Base-by-base conservation (phyloP, 148 eudicot genomes). In the Mesembryanthemum crystallinum region DNA sequence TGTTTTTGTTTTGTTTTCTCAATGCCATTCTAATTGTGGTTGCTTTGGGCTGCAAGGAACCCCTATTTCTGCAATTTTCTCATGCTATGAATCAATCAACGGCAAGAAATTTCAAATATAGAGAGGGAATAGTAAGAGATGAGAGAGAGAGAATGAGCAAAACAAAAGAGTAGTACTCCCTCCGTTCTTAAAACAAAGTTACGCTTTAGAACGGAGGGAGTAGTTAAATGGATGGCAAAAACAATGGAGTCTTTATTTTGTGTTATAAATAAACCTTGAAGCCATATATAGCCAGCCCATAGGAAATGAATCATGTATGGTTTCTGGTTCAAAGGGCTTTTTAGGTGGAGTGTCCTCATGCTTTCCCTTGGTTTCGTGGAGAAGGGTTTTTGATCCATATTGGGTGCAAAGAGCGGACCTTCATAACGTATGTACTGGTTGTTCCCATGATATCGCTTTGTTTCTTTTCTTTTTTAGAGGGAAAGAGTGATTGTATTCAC, bases 61-160 rank as follows among this genome's bases (percentile, higher is more conserved):
- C 67, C 81, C 81, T 78, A 78, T 57, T 66, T 73, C 76, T 64
- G 69, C 77, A 64, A 78, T 78, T 78, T 78, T 73, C 73, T 73
- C 72, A 58, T 54, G 42, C 23, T 37, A 55, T 71, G 13, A 14
- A 45, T 18, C 23, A 39, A 27, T 32, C 37, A 73, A 17, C 13
- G 58, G n/a, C 7, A 7, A 21, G 15, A 0, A 27, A 42, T 25
- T 2, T 7, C 10, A 15, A 15, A 18, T 1, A 24, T 1, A 43
- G 20, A 69, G 58, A 60, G 54, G 35, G 25, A 7, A n/a, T n/a
- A n/a, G n/a, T n/a, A n/a, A n/a, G n/a, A n/a, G n/a, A n/a, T n/a
- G n/a, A n/a, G n/a, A n/a, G n/a, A n/a, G n/a, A n/a, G n/a, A n/a
- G n/a, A n/a, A n/a, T n/a, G n/a, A n/a, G n/a, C n/a, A n/a, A n/a